These are phyloP conservation scores for Isabelozyma pseudorhagii DNA, from an alignment of 805 yeast species.

Conservation along the genomic window DNA sequence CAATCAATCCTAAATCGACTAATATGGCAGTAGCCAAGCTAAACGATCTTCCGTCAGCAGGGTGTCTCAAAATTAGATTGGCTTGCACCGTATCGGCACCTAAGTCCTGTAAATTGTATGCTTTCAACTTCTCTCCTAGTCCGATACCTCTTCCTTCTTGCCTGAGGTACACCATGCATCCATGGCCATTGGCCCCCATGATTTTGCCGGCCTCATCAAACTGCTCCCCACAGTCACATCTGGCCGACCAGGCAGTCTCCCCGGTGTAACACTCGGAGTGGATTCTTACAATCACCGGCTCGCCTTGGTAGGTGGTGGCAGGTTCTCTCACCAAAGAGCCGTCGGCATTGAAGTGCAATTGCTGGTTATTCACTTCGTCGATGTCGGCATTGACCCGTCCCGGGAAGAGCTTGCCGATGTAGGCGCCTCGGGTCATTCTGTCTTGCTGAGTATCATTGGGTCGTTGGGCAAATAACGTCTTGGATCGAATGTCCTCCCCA, in stretches of 20 bases:
- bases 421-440: conserved; percentile 98
- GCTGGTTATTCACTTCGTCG: conserved; percentile 34
- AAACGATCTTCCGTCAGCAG: conserved; percentile 96
- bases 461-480: conserved; percentile 59
- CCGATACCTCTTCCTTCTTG: conserved; percentile 99
- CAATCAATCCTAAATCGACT: conserved; percentile 69
- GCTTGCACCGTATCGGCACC: conserved; percentile 99
- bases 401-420: conserved; percentile 84
- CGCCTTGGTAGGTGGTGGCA: conserved; percentile 24
- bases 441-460: conserved; percentile 81
- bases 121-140: conserved; percentile 94
- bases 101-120: conserved; percentile 92
- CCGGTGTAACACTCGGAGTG: conserved; percentile 99
- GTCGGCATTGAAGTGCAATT: conserved; percentile 26
- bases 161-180: conserved; percentile 91
- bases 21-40: conserved; percentile 92
- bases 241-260: conserved; percentile 98
- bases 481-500: conserved; percentile 86
- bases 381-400: conserved; percentile 72
- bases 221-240: conserved; percentile 99
- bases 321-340: conserved; percentile 31
- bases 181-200: conserved; percentile 85
- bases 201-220: conserved; percentile 95
- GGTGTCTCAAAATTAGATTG: conserved; percentile 85
- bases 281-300: conserved; percentile 73